Evolutionary conservation across 805 yeast genomes (phyloP).

Genomic region (Spathaspora boniae): DNA sequence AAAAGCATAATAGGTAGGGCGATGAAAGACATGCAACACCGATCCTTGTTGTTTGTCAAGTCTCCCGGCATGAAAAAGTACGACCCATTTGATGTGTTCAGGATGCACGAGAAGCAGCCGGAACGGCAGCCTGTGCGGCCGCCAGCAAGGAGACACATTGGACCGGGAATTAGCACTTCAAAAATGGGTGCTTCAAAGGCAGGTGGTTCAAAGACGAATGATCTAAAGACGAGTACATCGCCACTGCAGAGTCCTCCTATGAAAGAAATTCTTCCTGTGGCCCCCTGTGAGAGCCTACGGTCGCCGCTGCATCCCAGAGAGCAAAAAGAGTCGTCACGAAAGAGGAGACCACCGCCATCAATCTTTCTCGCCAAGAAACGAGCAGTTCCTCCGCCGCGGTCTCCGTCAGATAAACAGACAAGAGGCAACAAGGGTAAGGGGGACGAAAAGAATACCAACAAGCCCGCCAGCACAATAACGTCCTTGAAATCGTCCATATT

Average conservation of each 20-base stretch:
- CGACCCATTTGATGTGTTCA: constrained; percentile 25
- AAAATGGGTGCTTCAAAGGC: no score
- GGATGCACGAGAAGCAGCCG: constrained; percentile 3
- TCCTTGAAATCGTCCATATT: constrained; percentile 30
- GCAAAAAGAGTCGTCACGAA: no score
- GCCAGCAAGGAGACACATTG: constrained; percentile 4
- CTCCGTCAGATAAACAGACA: constrained; percentile 1
- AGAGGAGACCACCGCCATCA: constrained; percentile 6
- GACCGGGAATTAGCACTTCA: no score
- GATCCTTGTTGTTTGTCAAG: constrained; percentile 31
- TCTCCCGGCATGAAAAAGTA: constrained; percentile 11
- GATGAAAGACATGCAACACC: constrained; percentile 29
- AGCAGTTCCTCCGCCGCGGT: not conserved
- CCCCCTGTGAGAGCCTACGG: no score
- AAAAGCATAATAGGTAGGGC: constrained; percentile 34
- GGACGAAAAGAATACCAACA: constrained; percentile 6
- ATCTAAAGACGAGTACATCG: no score
- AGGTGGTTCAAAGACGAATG: no score
- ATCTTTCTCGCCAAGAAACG: constrained; percentile 11
- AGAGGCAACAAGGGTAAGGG: constrained; percentile 4
- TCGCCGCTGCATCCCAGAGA: no score
- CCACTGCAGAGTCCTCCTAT: no score
- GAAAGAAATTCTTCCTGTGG: no score
- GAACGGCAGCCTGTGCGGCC: constrained; percentile 1
- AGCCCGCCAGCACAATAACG: constrained; percentile 15